Conservation (phyloP, 495 filamentous ascomycete species). For the Pyronema omphalodes region DNA sequence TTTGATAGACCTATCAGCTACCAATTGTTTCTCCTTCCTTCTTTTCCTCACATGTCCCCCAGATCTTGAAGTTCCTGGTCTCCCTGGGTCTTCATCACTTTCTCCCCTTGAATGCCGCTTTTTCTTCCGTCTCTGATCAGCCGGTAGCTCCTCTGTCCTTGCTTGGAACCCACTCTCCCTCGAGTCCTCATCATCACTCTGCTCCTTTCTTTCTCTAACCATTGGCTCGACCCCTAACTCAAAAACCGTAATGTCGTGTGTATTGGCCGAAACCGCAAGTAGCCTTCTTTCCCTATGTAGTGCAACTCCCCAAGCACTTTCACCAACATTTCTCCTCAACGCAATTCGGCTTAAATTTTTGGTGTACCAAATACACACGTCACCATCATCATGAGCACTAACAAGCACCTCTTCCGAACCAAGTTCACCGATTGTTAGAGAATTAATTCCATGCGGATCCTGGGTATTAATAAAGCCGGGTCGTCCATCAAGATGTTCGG, state of each 20-base stretch:
- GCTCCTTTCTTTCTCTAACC: neutral
- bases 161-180: neutral
- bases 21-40: constrained; percentile 3
- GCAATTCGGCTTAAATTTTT: constrained; percentile 25
- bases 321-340: constrained; percentile 39
- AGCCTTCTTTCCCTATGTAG: constrained; percentile 60
- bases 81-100: constrained; percentile 6
- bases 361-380: constrained; percentile 66
- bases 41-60: neutral
- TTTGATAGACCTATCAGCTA: constrained; percentile 16
- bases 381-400: constrained; percentile 68
- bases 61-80: neutral
- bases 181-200: neutral
- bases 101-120: constrained; percentile 26
- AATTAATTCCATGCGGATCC: constrained; percentile 56
- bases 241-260: constrained; percentile 21
- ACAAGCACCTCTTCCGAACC: constrained; percentile 66
- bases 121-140: constrained; percentile 21
- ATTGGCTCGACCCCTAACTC: constrained; percentile 14
- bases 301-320: constrained; percentile 78
- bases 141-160: constrained; percentile 4
- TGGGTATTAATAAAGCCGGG: constrained; percentile 37
- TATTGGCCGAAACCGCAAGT: constrained; percentile 68
- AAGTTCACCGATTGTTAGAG: constrained; percentile 58
- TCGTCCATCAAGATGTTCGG: constrained; percentile 33